phyloP scores from a whole-genome alignment of 305 asterid species.

The Fraxinus sp. region DNA sequence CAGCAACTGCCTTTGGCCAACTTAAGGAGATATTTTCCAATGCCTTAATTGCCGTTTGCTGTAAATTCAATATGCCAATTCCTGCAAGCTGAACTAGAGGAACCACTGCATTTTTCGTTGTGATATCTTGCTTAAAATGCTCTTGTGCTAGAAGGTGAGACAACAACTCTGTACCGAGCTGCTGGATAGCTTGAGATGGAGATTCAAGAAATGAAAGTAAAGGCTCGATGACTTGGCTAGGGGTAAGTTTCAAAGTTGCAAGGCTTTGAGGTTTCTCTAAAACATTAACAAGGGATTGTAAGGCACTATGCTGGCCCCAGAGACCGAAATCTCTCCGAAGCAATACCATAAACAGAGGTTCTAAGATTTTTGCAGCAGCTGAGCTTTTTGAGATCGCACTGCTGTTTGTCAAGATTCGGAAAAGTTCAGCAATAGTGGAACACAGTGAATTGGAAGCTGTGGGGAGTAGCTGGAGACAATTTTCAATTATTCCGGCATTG shows the following conservation, averaged over 20 bases:
- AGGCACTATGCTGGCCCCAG: conserved; percentile 90
- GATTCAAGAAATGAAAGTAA: conserved; percentile 69
- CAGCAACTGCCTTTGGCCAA: conserved; percentile 85
- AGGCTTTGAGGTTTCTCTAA: conserved; percentile 85
- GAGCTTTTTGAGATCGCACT: conserved; percentile 71
- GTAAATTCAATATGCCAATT: conserved; percentile 68
- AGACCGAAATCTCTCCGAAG: conserved; percentile 64
- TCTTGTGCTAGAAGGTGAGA: conserved; percentile 81
- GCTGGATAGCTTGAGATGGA: conserved; percentile 83
- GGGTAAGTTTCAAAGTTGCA: conserved; percentile 60
- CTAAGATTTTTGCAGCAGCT: conserved; percentile 61
- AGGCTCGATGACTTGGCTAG: conserved; percentile 80
- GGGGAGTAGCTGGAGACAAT: conserved; percentile 72
- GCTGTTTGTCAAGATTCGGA: conserved; percentile 87
- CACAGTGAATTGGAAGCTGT: conserved; percentile 69
- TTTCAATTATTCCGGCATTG: conserved; percentile 72
- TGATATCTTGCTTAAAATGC: conserved; percentile 79
- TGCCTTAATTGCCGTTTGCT: conserved; percentile 75
- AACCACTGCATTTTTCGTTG: conserved; percentile 66
- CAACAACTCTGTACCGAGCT: conserved; percentile 78
- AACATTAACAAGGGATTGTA: conserved; percentile 85
- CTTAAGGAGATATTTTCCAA: conserved; percentile 66
- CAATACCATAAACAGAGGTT: conserved; percentile 74
- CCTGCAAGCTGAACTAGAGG: conserved; percentile 90
- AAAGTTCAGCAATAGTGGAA: conserved; percentile 75